Base-by-base conservation (phyloP, 1,139 yeast species). In the Blastobotrys petasosporus region DNA sequence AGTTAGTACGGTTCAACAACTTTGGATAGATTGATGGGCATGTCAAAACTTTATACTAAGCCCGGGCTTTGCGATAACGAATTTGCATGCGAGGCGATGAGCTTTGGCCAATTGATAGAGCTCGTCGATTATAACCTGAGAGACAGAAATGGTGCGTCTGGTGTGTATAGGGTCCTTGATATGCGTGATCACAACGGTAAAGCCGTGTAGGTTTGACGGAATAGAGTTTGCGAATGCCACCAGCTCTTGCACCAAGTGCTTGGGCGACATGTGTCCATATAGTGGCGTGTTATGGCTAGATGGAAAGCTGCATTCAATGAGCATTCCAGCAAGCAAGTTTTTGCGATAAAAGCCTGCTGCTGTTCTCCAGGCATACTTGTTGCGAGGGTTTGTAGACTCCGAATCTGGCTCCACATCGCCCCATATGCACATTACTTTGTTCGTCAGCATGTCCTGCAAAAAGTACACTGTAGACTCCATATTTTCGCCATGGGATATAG, bases 251-350 rank as follows among this genome's bases (percentile, higher is more conserved):
- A 85, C 70, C 33, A 88, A 64, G 54, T 76, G 75, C 3, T 61
- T 54, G 2, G 96, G 94, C 17, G 85, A 80, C 62, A 88, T 62
- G 65, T 88, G 97, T 1, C 97, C 97, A 60, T 78, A 88, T 38
- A 84, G 58, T 3, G 71, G 69, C 65, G 63, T 11, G 70, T 73
- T 66, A 1, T 74, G 70, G n/a, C 68, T 65, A 49, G 74, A 72
- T 9, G 73, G 61, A 32, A 78, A 77, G 1, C 95, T 85, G 59
- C 97, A 88, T 62, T 88, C 97, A 30, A 88, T 73, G 10, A 87
- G 65, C 1, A 87, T 73, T 0, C 80, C 80, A 28, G 65, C 68
- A 37, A 87, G 63, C 13, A 59, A 52, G 4, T 65, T 61, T 4
- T 62, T 42, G 0, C 68, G 57, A 0, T 82, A 66, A 35, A 70